These are phyloP conservation scores for Lyophyllum shimeji DNA, from an alignment of 768 basidiomycete genomes.

Conservation along the genomic window DNA sequence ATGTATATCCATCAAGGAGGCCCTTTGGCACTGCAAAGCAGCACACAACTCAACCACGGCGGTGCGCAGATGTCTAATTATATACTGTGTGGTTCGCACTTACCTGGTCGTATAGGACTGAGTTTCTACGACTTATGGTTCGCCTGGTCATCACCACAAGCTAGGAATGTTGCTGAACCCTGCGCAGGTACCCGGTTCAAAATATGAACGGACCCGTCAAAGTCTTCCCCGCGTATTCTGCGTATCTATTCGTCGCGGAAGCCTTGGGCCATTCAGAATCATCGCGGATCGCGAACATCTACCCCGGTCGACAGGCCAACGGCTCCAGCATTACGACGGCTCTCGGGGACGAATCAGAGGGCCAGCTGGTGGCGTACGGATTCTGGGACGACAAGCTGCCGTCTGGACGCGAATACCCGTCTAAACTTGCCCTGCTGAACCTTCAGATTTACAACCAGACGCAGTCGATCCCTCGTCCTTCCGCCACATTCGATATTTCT, in stretches of 20 bases:
- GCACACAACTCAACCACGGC: conserved; percentile 49
- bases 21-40: conserved; percentile 49
- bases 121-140: conserved; percentile 51
- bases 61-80: conserved; percentile 20
- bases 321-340: conserved; percentile 53
- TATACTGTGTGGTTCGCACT: neutral
- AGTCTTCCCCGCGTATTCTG: conserved; percentile 53
- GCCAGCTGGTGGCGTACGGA: conserved; percentile 52
- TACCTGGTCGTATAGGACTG: conserved; percentile 22
- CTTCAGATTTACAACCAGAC: conserved; percentile 53
- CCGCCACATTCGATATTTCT: conserved; percentile 45
- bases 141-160: neutral
- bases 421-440: conserved; percentile 49
- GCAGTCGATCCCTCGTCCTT: conserved; percentile 37
- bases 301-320: conserved; percentile 49
- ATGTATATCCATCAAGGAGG: conserved; percentile 57
- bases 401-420: conserved; percentile 31
- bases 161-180: neutral
- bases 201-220: conserved; percentile 47
- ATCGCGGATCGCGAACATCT: conserved; percentile 47
- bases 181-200: conserved; percentile 44
- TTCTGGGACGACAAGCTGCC: conserved; percentile 41
- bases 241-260: conserved; percentile 53
- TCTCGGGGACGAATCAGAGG: conserved; percentile 43
- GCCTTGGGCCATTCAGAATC: conserved; percentile 43